These are phyloP conservation scores for Chaetomium globosum DNA, from an alignment of 2,329 filamentous ascomycete species.

Conservation along the genomic window DNA sequence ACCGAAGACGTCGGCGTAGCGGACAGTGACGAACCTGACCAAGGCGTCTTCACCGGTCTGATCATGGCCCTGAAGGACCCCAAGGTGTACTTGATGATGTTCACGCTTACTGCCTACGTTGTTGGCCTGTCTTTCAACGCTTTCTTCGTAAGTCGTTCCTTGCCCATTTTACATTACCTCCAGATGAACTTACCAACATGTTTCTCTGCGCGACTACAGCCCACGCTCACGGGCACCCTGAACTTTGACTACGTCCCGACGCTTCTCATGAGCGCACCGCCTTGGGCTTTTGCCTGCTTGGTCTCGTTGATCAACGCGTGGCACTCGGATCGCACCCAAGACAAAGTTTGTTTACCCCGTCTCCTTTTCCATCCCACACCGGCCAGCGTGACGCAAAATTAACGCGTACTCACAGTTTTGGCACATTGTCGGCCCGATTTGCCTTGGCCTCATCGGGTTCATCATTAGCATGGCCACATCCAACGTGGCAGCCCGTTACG, in stretches of 20 bases:
- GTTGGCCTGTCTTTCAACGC: slow-evolving; percentile 61
- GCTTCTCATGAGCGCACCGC: slow-evolving; percentile 59
- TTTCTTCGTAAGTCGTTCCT: slow-evolving; percentile 51
- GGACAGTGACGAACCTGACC: slow-evolving; percentile 54
- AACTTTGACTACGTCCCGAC: slow-evolving; percentile 57
- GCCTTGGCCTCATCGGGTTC: slow-evolving; percentile 59
- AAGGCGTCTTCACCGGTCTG: slow-evolving; percentile 56
- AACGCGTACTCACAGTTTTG: slow-evolving; percentile 51
- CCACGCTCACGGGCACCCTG: slow-evolving; percentile 55
- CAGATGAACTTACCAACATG: not conserved
- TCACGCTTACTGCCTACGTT: slow-evolving; percentile 64
- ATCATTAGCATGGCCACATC: slow-evolving; percentile 62
- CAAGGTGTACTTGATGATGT: slow-evolving; percentile 67
- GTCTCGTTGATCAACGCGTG: slow-evolving; percentile 58
- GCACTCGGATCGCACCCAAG: slow-evolving; percentile 58
- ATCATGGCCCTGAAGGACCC: slow-evolving; percentile 61
- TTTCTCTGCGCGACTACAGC: slow-evolving; percentile 39
- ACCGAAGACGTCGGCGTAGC: slow-evolving; percentile 61
- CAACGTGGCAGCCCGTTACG: slow-evolving; percentile 59
- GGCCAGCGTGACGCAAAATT: not conserved
- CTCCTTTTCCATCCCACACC: not conserved
- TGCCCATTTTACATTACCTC: not conserved
- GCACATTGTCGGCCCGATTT: slow-evolving; percentile 59
- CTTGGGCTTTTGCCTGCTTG: slow-evolving; percentile 62
- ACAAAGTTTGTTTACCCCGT: slow-evolving; percentile 47